Base-by-base conservation (phyloP, 805 yeast genomes). In the Saccharomycopsis fodiens region DNA sequence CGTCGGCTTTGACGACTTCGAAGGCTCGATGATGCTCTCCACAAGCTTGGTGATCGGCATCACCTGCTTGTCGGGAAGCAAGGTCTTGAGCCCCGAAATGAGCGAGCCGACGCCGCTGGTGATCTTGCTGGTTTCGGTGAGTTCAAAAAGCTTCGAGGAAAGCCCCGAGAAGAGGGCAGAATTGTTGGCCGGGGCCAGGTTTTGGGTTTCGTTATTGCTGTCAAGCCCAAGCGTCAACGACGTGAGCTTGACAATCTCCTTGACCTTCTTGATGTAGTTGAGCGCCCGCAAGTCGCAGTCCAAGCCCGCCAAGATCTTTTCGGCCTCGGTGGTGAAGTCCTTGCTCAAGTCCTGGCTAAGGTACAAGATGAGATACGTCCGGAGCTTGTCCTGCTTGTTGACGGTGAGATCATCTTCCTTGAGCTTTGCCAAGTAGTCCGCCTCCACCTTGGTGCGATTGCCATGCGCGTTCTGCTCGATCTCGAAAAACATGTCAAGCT, bases 31-130 rank as follows among this genome's bases (percentile, higher is more conserved):
- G 15, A 93, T 76, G 2, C 96, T 83, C 64, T 89, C 96, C 7
- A 89, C 95, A 25, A 93, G 77, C 57, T 82, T 83, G 3, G 97
- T 91, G 39, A 93, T 74, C 15, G 97, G 96, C 57, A 91, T 76
- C 43, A 82, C 82, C 57, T 85, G 84, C 65, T 85, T 85, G 49
- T 85, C 93, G 0, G 97, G 97, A 50, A 93, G 67, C 42, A 91
- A 67, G 54, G 82, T 88, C 58, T 87, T 87, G 47, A 93, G 78
- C 47, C 95, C 94, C 1, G 94, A 77, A 23, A 94, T 85, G 46
- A 93, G 68, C 20, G 91, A 83, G 34, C 94, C 94, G 51, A 93
- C 82, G 34, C 97, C 96, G 55, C 85, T 95, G 5, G 91, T 78
- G 21, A 93, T 64, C 55, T 78, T 80, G 20, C 46, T 36, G 32